Conservation (phyloP, 495 filamentous ascomycete genomes). For the Diplogelasinospora grovesii region DNA sequence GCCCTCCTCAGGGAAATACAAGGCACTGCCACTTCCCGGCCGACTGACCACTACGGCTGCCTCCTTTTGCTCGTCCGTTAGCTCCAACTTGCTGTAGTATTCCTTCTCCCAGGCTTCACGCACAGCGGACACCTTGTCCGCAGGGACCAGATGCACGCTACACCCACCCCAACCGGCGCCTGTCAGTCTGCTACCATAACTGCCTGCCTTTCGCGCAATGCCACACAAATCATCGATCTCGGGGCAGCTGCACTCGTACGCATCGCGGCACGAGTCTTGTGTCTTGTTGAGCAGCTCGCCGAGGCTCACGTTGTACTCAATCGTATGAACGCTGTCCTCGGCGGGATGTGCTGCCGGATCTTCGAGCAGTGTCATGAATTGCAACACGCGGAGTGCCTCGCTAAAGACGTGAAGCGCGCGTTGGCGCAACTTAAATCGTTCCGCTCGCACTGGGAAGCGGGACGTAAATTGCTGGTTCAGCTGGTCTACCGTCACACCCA, state of each 20-base stretch:
- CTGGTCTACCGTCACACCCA: slow-evolving; percentile 61
- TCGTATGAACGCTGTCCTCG: slow-evolving; percentile 38
- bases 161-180: slow-evolving; percentile 98
- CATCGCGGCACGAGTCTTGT: slow-evolving; percentile 73
- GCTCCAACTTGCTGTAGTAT: slow-evolving; percentile 76
- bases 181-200: slow-evolving; percentile 80
- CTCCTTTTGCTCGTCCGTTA: slow-evolving; percentile 65
- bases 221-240: slow-evolving; percentile 83
- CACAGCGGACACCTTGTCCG: slow-evolving; percentile 76
- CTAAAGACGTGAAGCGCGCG: slow-evolving; percentile 84
- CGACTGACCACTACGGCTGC: slow-evolving; percentile 85
- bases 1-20: slow-evolving; percentile 32
- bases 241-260: slow-evolving; percentile 84
- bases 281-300: slow-evolving; percentile 87
- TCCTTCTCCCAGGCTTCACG: slow-evolving; percentile 66
- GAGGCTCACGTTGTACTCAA: slow-evolving; percentile 58
- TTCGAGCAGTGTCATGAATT: slow-evolving; percentile 69
- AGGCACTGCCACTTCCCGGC: slow-evolving; percentile 65
- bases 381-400: slow-evolving; percentile 79
- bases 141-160: slow-evolving; percentile 85
- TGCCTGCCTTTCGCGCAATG: slow-evolving; percentile 69
- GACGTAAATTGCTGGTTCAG: slow-evolving; percentile 70
- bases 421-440: slow-evolving; percentile 80
- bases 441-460: slow-evolving; percentile 79
- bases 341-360: slow-evolving; percentile 24